Evolutionary conservation across 495 filamentous ascomycete genomes (phyloP), one percentile per base, ranked within the genome.

Genomic region (Evansstolkia leycettana): DNA sequence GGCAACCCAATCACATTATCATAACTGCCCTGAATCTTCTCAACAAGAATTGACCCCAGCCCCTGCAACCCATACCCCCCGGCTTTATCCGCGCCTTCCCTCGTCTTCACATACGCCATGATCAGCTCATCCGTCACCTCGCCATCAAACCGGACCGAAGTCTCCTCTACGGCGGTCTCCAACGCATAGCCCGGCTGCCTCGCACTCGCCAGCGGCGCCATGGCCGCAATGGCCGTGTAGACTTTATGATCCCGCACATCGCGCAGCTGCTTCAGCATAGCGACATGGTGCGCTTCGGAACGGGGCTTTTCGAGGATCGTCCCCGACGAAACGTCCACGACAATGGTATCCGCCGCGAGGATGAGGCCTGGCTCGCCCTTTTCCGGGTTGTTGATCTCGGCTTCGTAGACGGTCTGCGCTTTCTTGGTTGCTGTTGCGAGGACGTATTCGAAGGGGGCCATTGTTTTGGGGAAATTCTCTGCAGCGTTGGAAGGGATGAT

Each of bases 1-100:
- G 90, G 90, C 64, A 98, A 55, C n/a, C 92, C 90, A 34, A 98
- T 75, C 5, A 96, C 90, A 64, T 96, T 96, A 70, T 98, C 89
- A 49, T 76, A 86, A 30, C 74, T 75, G 5, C 90, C 92, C 43
- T 94, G 80, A 37, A 98, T 80, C 57, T 68, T 78, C 58, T 94
- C 86, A 12, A 98, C 72, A 38, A 96, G 51, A 44, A 94, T 70
- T 1, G 76, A 73, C n/a, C 84, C 90, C 2, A 89, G 52, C 2
- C 88, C 88, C 58, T 98, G 90, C 28, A 96, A 66, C 7, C 85
- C 92, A 60, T 98, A 98, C 0, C 90, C 92, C 1, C 90, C 90
- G 0, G 90, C 92, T 68, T 96, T 98, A 58, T 98, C 90, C 16
- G 69, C 85, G 1, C 92, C 90, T 63, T 98, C 92, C 28, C 92